A percentile compares a stretch with the other conserved stretches of the same genome.
Conservation (phyloP, 2,329 filamentous ascomycete species). For the Sporothrix pseudoabietina region DNA sequence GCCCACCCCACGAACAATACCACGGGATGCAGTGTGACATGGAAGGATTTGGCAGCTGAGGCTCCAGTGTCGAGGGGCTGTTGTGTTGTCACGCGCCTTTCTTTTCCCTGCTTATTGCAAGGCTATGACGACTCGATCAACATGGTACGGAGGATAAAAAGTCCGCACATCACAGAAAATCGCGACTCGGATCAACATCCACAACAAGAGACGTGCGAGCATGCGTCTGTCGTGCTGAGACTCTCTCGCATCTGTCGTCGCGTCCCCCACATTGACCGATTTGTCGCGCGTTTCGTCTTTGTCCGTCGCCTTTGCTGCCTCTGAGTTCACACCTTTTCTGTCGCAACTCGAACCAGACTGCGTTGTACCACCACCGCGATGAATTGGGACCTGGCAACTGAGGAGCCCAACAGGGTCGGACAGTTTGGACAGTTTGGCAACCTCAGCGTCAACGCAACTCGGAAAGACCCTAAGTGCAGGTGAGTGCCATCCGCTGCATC, state of each 20-base stretch:
- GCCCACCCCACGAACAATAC: background rate
- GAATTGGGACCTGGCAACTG: slow-evolving; percentile 17
- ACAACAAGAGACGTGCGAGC: background rate
- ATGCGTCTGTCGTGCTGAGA: background rate
- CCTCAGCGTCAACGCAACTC: background rate
- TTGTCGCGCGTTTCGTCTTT: background rate
- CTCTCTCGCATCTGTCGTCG: background rate
- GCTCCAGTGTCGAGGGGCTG: background rate
- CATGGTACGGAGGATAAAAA: background rate
- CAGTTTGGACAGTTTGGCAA: slow-evolving; percentile 17
- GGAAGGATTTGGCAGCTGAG: background rate
- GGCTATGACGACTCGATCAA: slow-evolving; percentile 3
- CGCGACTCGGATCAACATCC: background rate
- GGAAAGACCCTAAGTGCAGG: background rate
- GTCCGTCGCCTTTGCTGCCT: background rate
- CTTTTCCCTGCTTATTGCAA: background rate
- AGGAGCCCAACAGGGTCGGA: background rate
- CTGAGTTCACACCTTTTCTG: background rate
- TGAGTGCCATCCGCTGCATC: background rate
- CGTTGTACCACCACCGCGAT: slow-evolving; percentile 3
- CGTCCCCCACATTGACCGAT: background rate
- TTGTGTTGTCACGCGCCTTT: background rate
- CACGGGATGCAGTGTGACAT: slow-evolving; percentile 8
- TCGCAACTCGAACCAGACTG: slow-evolving; percentile 1
- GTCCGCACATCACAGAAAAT: background rate